Evolutionary conservation across 2,329 filamentous ascomycete genomes (phyloP).

Genomic region (Neurospora sp.): DNA sequence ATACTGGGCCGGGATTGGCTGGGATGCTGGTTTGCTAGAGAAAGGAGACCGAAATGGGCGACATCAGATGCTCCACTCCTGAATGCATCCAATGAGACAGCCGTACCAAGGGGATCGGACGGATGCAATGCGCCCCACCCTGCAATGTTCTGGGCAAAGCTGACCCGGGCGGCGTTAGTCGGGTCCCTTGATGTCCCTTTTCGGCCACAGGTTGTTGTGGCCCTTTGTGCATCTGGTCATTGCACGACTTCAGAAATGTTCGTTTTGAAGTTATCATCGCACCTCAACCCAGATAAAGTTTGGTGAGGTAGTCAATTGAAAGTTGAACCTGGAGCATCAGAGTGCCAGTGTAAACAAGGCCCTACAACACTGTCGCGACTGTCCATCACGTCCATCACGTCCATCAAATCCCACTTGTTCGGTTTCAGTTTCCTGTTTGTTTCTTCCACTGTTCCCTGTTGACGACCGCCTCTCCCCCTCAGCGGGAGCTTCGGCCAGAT

Average conservation of each 20-base stretch:
- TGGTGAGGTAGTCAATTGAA: neutral
- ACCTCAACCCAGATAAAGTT: neutral
- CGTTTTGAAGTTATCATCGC: neutral
- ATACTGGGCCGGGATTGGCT: neutral
- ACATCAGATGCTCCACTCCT: neutral
- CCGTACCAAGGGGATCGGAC: neutral
- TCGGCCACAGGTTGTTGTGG: neutral
- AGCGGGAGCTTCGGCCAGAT: neutral
- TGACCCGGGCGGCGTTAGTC: neutral
- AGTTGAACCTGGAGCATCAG: neutral
- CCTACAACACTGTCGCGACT: neutral
- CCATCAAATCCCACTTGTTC: neutral
- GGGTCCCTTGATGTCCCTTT: neutral
- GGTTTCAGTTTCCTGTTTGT: neutral
- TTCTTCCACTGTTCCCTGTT: neutral
- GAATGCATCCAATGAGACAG: neutral
- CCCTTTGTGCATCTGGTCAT: neutral
- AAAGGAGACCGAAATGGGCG: neutral
- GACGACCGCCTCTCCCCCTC: neutral
- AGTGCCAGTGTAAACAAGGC: neutral
- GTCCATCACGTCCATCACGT: neutral
- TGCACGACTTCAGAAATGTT: neutral
- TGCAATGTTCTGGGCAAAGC: neutral
- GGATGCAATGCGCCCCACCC: neutral
- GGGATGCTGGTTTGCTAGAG: neutral